Percentiles rank a stretch among this genome's conserved stretches.
Evolutionary conservation across 2,329 filamentous ascomycete genomes (phyloP).

Genomic region (Sclerotinia trifoliorum): DNA sequence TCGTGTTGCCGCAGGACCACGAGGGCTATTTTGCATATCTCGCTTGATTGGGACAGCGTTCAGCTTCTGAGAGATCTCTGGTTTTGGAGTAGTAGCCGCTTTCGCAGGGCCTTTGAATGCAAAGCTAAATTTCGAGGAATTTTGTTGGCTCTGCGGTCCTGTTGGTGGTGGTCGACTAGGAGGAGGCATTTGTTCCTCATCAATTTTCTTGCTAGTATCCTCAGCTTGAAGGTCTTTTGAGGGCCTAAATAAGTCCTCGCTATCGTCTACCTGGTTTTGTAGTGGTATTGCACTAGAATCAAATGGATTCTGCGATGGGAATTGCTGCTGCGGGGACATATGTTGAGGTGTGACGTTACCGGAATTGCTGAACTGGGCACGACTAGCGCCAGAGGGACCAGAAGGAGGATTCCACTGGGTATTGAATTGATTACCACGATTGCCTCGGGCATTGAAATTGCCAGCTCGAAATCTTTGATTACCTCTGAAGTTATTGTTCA

Average conservation of each 20-base stretch:
- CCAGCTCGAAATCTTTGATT: slow-evolving; percentile 62
- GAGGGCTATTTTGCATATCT: slow-evolving; percentile 36
- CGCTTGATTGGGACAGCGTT: slow-evolving; percentile 50
- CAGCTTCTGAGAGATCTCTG: slow-evolving; percentile 64
- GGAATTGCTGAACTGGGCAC: slow-evolving; percentile 45
- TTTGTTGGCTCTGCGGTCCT: slow-evolving; percentile 42
- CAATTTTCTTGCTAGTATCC: slow-evolving; percentile 53
- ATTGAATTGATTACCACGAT: slow-evolving; percentile 55
- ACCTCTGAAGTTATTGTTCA: slow-evolving; percentile 48
- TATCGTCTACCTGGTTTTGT: slow-evolving; percentile 45
- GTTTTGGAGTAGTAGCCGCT: slow-evolving; percentile 55
- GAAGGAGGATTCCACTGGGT: slow-evolving; percentile 65
- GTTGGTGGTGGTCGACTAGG: slow-evolving; percentile 50
- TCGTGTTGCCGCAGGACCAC: slow-evolving; percentile 44
- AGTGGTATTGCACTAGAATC: slow-evolving; percentile 36
- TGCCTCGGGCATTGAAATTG: slow-evolving; percentile 50
- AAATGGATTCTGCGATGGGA: slow-evolving; percentile 31
- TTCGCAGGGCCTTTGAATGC: slow-evolving; percentile 78
- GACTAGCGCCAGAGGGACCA: slow-evolving; percentile 50
- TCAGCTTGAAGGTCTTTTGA: slow-evolving; percentile 65
- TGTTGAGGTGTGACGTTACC: slow-evolving; percentile 40
- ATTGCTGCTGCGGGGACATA: slow-evolving; percentile 37
- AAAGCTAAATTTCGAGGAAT: slow-evolving; percentile 78
- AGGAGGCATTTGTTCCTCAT: slow-evolving; percentile 53
- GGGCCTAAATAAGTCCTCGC: slow-evolving; percentile 61